Evolutionary conservation across 441 rosid genomes (phyloP).

Genomic region (Pelargonium citronellum): DNA sequence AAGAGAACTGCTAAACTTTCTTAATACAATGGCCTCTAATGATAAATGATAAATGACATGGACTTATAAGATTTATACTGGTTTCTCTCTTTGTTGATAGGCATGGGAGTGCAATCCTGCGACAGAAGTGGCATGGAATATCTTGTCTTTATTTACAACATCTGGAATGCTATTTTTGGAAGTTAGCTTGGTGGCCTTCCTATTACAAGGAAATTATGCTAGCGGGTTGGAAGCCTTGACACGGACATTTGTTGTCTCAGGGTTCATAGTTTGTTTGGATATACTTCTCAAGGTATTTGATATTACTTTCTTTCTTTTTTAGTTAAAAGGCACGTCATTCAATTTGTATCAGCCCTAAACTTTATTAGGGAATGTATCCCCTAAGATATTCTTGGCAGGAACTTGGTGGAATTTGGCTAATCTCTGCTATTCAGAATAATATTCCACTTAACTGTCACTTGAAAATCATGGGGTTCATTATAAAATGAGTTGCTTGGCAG

Average conservation of each 20-base stretch:
- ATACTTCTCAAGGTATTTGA: constrained; percentile 67
- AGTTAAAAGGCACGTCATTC: neutral
- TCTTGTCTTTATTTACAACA: constrained; percentile 65
- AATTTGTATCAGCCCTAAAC: neutral
- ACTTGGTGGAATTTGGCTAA: neutral
- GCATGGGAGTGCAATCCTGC: constrained; percentile 80
- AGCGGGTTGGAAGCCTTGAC: constrained; percentile 72
- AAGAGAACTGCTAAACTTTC: too few species aligned
- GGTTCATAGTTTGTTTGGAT: constrained; percentile 64
- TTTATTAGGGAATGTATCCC: neutral
- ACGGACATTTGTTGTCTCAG: constrained; percentile 66
- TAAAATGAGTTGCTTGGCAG: neutral
- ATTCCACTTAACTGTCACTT: neutral
- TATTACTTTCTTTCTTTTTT: neutral
- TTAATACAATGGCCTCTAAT: too few species aligned
- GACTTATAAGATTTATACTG: neutral
- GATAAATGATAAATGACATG: too few species aligned
- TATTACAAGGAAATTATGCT: constrained; percentile 78
- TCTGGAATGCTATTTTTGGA: constrained; percentile 90
- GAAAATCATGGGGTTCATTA: neutral
- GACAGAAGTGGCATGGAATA: constrained; percentile 68
- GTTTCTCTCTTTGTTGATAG: constrained; percentile 22
- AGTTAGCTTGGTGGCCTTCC: constrained; percentile 90
- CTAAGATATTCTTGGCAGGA: neutral
- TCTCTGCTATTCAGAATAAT: neutral